Evolutionary conservation across 1,139 yeast genomes (phyloP), one percentile per base, ranked within the genome.

Genomic region (Torulaspora pretoriensis): DNA sequence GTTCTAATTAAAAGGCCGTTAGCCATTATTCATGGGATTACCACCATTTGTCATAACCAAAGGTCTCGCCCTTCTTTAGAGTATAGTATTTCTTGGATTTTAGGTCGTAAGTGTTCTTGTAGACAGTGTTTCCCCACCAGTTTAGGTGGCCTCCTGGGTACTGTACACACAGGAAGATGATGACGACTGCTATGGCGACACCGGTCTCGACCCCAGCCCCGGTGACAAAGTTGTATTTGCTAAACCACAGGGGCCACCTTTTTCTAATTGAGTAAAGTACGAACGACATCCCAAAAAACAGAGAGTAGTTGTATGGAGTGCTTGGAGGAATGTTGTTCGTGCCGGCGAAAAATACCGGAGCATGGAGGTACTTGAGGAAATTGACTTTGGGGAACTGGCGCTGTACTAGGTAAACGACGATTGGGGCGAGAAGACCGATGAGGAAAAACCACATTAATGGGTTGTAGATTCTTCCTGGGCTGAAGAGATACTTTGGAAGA

Each of bases 171-270:
- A 75, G 65, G 52, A 75, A 65, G 8, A 74, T 72, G 16, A 74
- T 46, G 34, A 76, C 67, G 0, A 77, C 74, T 47, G 78, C 69
- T 36, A 76, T 66, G 2, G 80, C 80, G 30, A 75, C 77, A 10
- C 84, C 85, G 2, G 82, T 78, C 22, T 77, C 75, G n/a, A 80
- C 65, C 1, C 77, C 83, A 49, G 80, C 74, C 29, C 75, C 75
- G 63, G 65, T 61, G 63, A 68, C 63, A 51, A 43, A 66, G n/a
- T 57, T 68, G 48, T 70, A 71, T 53, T 71, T 71, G 27, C 68
- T 71, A 68, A 73, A 62, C 77, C 77, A 69, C 4, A 42, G 49
- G 14, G 67, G 61, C 60, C 60, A 61, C 26, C 43, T 48, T 35
- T 45, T 57, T 45, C 58, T 59, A 9, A 65, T 53, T 4, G 49